These are phyloP conservation scores for Acanthamoeba culbertsoni DNA, from an alignment of 208 protist species.

Conservation along the genomic window DNA sequence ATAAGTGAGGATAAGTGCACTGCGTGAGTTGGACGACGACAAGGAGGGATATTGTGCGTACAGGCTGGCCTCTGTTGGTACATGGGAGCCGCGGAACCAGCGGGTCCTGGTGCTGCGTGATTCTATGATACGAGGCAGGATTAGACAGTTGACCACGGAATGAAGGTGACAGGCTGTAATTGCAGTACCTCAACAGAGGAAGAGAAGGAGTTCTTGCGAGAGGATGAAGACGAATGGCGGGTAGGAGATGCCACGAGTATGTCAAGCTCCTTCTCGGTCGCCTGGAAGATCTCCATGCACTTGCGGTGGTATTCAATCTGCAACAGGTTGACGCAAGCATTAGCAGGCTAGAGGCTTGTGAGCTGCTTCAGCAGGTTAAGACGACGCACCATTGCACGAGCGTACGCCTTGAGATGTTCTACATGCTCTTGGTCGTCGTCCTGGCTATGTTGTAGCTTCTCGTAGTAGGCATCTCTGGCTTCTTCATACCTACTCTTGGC, in stretches of 20 bases:
- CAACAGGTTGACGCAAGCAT: neutral
- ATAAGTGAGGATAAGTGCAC: neutral
- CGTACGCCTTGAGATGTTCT: neutral
- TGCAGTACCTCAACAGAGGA: neutral
- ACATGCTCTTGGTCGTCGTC: neutral
- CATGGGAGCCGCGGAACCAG: neutral
- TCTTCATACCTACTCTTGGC: neutral
- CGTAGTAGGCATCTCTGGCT: neutral
- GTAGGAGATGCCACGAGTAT: neutral
- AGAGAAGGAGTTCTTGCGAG: neutral
- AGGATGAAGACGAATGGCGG: neutral
- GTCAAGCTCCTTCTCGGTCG: neutral
- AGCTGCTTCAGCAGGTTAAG: neutral
- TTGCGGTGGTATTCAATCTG: constrained; percentile 21
- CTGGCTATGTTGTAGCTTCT: constrained; percentile 12
- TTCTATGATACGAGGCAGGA: neutral
- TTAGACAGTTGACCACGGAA: neutral
- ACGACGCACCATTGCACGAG: neutral
- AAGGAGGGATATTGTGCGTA: neutral
- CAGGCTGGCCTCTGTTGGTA: neutral
- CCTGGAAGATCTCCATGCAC: constrained; percentile 19
- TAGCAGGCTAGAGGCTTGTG: neutral
- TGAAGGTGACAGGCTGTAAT: neutral
- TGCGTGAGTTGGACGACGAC: neutral
- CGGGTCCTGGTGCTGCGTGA: too few relatives aligned